Base-by-base conservation (phyloP, 163 green algal species). In the Scenedesmus sp. region DNA sequence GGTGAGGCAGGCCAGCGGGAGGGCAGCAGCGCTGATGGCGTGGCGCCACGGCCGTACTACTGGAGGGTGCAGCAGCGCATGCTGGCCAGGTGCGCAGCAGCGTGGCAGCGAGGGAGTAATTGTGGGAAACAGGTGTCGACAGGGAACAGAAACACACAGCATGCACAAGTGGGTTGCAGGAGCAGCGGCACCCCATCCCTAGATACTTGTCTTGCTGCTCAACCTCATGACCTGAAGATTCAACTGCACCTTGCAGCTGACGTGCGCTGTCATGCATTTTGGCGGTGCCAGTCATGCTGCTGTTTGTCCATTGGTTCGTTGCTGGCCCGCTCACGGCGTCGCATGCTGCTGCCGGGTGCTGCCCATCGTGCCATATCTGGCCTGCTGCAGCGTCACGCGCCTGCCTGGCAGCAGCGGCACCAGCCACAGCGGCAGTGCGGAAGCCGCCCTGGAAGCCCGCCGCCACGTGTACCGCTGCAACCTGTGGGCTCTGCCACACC, bases 61-160 rank as follows among this genome's bases (percentile, higher is more conserved):
- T 90, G 85, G 85, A 66, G 85, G 46, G 66, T 90, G 66, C 85
- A 90, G 46, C 85, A 90, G 66, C 64, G 66, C 34, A 90, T 90
- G 85, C 20, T 90, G 52, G 85, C 85, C 1, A 90, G 85, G 85
- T 90, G 54, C 12, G 64, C 4, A 62, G 13, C 5, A 8, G 34
- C 34, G 34, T 46, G 15, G 12, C 77, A 59, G 8, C 10, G 13
- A 26, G 10, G 52, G 77, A 13, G 46, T 46, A n/a, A 8, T 60
- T 7, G 77, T 34, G 4, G 2, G 46, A 46, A 46, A 46, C 34
- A 46, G 34, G 34, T 46, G 34, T 46, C 34, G 34, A 46, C 34
- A 46, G 34, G 34, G 18, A 7, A 3, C 16, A 34, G 66, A 9
- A 26, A 23, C n/a, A 12, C 74, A 82, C 7, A 5, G 13, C 10